A percentile compares a stretch with the other conserved stretches of the same genome.
Conservation (phyloP, 164 flowering plant genomes). For the Litsea cubeba region DNA sequence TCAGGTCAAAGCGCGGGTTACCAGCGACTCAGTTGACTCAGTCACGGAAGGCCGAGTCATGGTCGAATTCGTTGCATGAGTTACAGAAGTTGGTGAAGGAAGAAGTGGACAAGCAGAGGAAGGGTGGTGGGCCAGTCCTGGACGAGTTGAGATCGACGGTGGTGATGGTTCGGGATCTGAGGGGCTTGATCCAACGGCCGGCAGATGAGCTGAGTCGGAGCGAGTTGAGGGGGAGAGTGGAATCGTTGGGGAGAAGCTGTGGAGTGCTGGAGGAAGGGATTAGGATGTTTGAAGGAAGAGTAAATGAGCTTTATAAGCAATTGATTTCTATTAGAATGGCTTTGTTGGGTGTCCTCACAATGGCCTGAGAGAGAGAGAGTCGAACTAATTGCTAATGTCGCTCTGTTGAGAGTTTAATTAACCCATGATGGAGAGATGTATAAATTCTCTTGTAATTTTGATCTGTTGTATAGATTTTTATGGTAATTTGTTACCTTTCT, state of each 20-base stretch:
- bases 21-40: not conserved
- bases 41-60: not conserved
- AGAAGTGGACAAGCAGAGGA: conserved; percentile 16
- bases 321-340: conserved; percentile 33
- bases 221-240: conserved; percentile 13
- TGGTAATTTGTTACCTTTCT: not conserved
- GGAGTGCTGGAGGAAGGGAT: conserved; percentile 24
- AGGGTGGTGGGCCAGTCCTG: conserved; percentile 10
- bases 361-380: conserved; percentile 8
- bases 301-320: conserved; percentile 27
- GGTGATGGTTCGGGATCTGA: conserved; percentile 10
- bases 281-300: conserved; percentile 16
- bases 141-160: conserved; percentile 20
- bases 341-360: conserved; percentile 21
- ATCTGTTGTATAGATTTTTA: not conserved
- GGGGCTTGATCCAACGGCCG: conserved; percentile 8
- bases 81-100: conserved; percentile 22
- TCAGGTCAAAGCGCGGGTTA: conserved; percentile 24
- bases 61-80: conserved; percentile 19
- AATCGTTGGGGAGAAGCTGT: conserved; percentile 20
- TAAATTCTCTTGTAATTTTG: not conserved
- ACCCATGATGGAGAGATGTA: not conserved
- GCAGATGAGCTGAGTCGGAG: conserved; percentile 7
- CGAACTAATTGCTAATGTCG: too few species aligned
- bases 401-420: too few species aligned